These are phyloP conservation scores for Cyberlindnera nakhonratchasimensis DNA, from an alignment of 805 yeast species.

Conservation along the genomic window DNA sequence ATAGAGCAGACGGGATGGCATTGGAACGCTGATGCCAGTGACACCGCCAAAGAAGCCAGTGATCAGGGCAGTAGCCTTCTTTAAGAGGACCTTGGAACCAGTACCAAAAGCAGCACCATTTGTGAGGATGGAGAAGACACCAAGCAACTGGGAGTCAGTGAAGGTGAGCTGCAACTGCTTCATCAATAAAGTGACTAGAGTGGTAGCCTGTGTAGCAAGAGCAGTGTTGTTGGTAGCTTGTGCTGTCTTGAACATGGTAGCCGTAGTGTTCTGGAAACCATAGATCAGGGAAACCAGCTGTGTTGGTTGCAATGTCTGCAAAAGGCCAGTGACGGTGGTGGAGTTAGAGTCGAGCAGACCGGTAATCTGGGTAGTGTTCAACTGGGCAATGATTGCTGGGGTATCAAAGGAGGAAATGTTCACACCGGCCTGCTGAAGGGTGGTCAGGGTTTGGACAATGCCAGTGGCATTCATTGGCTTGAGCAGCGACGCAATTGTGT, in stretches of 20 bases:
- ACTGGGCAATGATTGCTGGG: slow-evolving; percentile 43
- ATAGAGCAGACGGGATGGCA: slow-evolving; percentile 19
- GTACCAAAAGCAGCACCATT: slow-evolving; percentile 29
- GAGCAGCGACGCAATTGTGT: slow-evolving; percentile 20
- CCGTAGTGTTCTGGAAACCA: slow-evolving; percentile 23
- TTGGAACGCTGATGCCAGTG: slow-evolving; percentile 2
- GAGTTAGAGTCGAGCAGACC: slow-evolving; percentile 25
- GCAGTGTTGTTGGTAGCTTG: slow-evolving; percentile 11
- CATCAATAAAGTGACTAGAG: slow-evolving; percentile 20
- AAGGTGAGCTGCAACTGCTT: slow-evolving; percentile 19
- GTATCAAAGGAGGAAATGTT: slow-evolving; percentile 66
- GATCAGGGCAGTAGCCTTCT: slow-evolving; percentile 17
- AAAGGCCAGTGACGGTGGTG: slow-evolving; percentile 17
- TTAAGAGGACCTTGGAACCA: slow-evolving; percentile 24
- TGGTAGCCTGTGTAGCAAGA: slow-evolving; percentile 12
- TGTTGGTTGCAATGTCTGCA: slow-evolving; percentile 19
- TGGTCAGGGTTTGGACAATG: slow-evolving; percentile 21
- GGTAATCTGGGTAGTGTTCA: slow-evolving; percentile 26
- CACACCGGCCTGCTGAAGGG: slow-evolving; percentile 34
- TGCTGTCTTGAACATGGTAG: slow-evolving; percentile 21
- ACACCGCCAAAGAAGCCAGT: slow-evolving; percentile 22
- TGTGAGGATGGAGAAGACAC: slow-evolving; percentile 22
- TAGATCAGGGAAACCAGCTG: slow-evolving; percentile 20
- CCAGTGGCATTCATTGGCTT: slow-evolving; percentile 24
- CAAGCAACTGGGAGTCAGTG: slow-evolving; percentile 24